These are phyloP conservation scores for Amaranthus cruentus DNA, from an alignment of 148 eudicot species.

Conservation along the genomic window DNA sequence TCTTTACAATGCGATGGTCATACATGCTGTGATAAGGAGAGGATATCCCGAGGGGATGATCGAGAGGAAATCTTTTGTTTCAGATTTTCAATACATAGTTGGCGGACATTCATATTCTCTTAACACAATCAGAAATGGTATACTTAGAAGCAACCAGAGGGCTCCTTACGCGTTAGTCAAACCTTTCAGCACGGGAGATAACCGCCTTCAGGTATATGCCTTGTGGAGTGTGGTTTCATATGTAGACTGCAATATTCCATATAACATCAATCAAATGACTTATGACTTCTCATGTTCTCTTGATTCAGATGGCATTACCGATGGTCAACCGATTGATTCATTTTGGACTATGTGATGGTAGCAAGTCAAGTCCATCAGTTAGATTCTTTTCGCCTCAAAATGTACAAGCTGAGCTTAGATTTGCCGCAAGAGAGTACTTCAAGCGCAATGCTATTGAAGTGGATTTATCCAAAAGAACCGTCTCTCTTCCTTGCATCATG, in stretches of 20 bases:
- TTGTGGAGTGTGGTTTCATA: background rate
- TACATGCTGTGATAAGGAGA: conserved; percentile 71
- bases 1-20: conserved; percentile 82
- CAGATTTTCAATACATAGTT: conserved; percentile 72
- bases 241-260: background rate
- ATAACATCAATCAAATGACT: background rate
- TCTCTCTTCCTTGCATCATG: conserved; percentile 53
- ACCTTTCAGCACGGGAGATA: conserved; percentile 65
- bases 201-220: conserved; percentile 61
- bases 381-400: conserved; percentile 64
- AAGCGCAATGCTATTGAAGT: conserved; percentile 56
- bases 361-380: conserved; percentile 68
- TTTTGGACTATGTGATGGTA: conserved; percentile 82
- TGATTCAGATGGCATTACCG: conserved; percentile 52
- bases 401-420: conserved; percentile 64
- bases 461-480: conserved; percentile 70
- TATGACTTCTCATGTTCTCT: background rate
- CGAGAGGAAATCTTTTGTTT: conserved; percentile 60
- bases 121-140: conserved; percentile 58
- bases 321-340: conserved; percentile 69
- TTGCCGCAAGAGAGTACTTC: conserved; percentile 71
- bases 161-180: conserved; percentile 75
- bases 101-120: conserved; percentile 83
- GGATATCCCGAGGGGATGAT: conserved; percentile 81
- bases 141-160: conserved; percentile 80